Conservation (phyloP, 2,329 filamentous ascomycete species). For the Curvularia verruculosa region DNA sequence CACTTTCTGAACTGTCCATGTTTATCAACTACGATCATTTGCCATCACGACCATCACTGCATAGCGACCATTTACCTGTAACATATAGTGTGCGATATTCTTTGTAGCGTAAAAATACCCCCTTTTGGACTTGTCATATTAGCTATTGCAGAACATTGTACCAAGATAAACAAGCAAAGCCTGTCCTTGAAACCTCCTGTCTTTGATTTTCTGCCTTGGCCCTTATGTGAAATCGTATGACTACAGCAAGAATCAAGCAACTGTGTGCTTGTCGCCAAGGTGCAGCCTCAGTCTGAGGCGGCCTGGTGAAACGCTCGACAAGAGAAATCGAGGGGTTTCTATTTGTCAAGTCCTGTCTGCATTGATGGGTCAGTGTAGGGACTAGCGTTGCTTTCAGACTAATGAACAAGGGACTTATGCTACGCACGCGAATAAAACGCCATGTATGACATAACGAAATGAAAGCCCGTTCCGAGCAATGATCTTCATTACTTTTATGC, state of each 20-base stretch:
- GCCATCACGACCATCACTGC: not conserved
- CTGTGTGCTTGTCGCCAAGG: not conserved
- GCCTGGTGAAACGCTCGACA: constrained; percentile 2
- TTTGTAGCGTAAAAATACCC: constrained; percentile 7
- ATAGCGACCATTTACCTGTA: constrained; percentile 5
- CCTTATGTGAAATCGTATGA: not conserved
- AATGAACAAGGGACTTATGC: not conserved
- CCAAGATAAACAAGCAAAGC: not conserved
- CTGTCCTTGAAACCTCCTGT: not conserved
- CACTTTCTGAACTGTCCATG: not conserved
- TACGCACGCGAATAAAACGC: not conserved
- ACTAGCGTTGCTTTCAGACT: not conserved
- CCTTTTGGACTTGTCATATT: not conserved
- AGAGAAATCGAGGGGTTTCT: not conserved
- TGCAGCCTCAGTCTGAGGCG: constrained; percentile 1
- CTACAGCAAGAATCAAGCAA: not conserved
- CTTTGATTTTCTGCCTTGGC: not conserved
- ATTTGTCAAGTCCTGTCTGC: not conserved
- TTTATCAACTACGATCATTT: constrained; percentile 3
- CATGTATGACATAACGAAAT: not conserved
- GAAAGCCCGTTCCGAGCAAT: not conserved
- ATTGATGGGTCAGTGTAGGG: not conserved
- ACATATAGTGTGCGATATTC: constrained; percentile 5
- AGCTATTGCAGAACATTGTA: too few species aligned
- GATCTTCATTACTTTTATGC: not conserved